phyloP scores from a whole-genome alignment of 1,284 basidiomycete genomes.

The Heliocybe sulcata region DNA sequence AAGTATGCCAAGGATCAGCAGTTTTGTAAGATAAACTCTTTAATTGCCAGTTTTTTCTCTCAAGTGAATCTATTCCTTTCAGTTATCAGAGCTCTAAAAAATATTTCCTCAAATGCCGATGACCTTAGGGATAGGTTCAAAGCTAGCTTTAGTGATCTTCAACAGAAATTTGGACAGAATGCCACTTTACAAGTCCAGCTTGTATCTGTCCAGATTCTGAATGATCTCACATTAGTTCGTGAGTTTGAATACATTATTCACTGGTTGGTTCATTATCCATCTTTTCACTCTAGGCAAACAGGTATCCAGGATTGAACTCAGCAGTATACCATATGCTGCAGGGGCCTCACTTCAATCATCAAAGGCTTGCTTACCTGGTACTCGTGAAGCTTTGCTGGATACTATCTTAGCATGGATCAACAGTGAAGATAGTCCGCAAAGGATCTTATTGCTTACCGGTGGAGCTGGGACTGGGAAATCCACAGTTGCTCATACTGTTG shows the following conservation, averaged over 20 bases:
- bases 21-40: constrained; percentile 4
- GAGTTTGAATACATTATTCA: not conserved
- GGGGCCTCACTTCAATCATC: constrained; percentile 9
- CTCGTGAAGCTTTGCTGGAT: constrained; percentile 10
- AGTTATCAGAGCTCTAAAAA: not conserved
- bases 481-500: constrained; percentile 14
- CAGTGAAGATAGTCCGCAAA: constrained; percentile 1
- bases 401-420: constrained; percentile 15
- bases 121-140: constrained; percentile 5
- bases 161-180: constrained; percentile 4
- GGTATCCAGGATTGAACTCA: constrained; percentile 2
- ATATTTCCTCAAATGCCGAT: constrained; percentile 3
- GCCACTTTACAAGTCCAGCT: constrained; percentile 5
- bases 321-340: constrained; percentile 12
- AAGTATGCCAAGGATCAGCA: constrained; percentile 6
- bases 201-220: constrained; percentile 8
- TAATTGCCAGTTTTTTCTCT: not conserved
- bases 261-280: not conserved
- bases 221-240: constrained; percentile 9
- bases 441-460: constrained; percentile 12
- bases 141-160: constrained; percentile 7
- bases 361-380: constrained; percentile 10
- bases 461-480: constrained; percentile 15
- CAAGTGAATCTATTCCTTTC: not conserved
- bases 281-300: not conserved